Base-by-base conservation (phyloP, 495 filamentous ascomycete species). In the Tuber magnatum region DNA sequence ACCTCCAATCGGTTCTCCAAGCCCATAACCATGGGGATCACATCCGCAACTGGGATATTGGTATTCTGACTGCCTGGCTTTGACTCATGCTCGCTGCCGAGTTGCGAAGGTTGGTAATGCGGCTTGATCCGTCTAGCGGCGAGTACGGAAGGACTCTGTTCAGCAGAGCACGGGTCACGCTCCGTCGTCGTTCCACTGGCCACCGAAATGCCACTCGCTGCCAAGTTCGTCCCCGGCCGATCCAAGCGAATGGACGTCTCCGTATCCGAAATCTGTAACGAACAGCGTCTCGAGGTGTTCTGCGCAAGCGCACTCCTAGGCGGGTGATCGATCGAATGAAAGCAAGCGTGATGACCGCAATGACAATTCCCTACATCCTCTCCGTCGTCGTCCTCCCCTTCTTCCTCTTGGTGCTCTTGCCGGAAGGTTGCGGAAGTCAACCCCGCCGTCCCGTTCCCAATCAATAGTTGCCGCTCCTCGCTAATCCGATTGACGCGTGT, bases 321-420 rank as follows among this genome's bases (percentile, higher is more conserved):
- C 16, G 70, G 70, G 51, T 40, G 69, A 41, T 71, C 78, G 46
- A 73, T 61, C 3, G 79, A 74, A 51, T 81, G 80, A 76, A 48
- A 81, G 51, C 80, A 81, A 32, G 80, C 76, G 65, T 81, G 73
- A 43, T 81, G 80, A 9, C 79, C 79, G 68, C 80, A 81, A 40
- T 74, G 73, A 32, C 80, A 81, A 18, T 43, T 22, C 43, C 72
- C 46, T 2, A 65, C 28, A 38, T 81, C 80, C 14, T 78, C 75
- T 22, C 80, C 76, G 2, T 74, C 71, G 1, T 77, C 72, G 24
- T 79, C 51, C 24, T 61, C 51, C 24, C n/a, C 56, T 12, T 41
- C 35, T n/a, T 72, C 74, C 22, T 65, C 56, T 35, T 65, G 56
- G 56, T 14, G 32, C 28, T 20, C 56, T 35, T 65, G 56, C 14